Percentiles rank a stretch among this genome's conserved stretches.
These are phyloP conservation scores for Plasmodium vivax DNA, from an alignment of 169 alveolate genomes.

Conservation along the genomic window DNA sequence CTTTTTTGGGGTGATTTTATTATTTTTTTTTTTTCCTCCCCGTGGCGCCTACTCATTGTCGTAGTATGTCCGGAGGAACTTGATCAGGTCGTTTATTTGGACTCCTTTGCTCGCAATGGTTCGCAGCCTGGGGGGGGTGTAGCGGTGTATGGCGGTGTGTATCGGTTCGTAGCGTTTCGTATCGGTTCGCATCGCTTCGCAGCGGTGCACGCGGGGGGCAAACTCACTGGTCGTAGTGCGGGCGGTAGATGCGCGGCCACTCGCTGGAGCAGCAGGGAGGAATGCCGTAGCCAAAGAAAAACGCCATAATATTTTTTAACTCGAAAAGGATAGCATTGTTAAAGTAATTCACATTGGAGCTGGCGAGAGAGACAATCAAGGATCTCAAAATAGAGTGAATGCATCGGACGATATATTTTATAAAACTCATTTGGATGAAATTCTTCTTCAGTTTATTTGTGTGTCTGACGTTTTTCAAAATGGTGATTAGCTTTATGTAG, in stretches of 20 bases:
- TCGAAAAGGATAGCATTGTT: conserved; percentile 44
- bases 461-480: conserved; percentile 1
- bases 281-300: conserved; percentile 70
- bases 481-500: conserved; percentile 20
- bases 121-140: not conserved
- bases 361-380: conserved; percentile 32
- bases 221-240: conserved; percentile 40
- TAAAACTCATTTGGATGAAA: conserved; percentile 49
- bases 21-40: not conserved
- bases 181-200: not conserved
- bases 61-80: conserved; percentile 67
- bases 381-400: conserved; percentile 21
- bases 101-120: conserved; percentile 41
- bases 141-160: not conserved
- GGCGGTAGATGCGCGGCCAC: conserved; percentile 16
- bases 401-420: conserved; percentile 33
- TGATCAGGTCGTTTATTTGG: conserved; percentile 44
- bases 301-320: conserved; percentile 35
- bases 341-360: conserved; percentile 27
- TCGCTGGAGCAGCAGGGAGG: conserved; percentile 39
- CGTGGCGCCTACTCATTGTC: conserved; percentile 49
- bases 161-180: not conserved
- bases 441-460: conserved; percentile 52
- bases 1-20: not conserved
- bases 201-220: not conserved